These are phyloP conservation scores for Quercus tomentella DNA, from an alignment of 331 rosid species.

Conservation along the genomic window DNA sequence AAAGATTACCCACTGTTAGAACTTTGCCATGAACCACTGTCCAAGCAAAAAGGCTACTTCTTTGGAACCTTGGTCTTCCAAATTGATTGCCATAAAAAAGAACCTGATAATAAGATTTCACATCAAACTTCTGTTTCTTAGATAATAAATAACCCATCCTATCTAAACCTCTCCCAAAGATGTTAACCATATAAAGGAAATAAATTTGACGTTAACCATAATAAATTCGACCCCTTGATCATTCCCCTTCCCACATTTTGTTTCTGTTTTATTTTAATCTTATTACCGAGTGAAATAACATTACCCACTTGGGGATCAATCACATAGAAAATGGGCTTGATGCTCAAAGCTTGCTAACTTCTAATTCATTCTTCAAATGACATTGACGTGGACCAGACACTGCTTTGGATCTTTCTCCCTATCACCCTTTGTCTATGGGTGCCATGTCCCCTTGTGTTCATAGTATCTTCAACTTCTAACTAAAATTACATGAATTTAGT, in stretches of 20 bases:
- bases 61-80: no score
- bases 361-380: not conserved
- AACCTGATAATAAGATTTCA: no score
- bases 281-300: not conserved
- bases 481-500: not conserved
- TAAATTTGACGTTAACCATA: no score
- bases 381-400: not conserved
- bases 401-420: not conserved
- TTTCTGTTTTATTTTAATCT: not conserved
- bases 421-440: not conserved
- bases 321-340: not conserved
- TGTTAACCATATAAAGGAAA: no score
- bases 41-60: no score
- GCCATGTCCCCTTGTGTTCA: not conserved
- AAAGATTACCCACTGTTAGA: no score
- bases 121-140: no score
- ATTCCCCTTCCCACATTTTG: not conserved
- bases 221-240: not conserved
- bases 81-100: no score
- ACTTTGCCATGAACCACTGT: no score
- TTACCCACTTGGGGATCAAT: not conserved
- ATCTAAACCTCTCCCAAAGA: no score
- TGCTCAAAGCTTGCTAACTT: not conserved
- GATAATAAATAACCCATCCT: no score
- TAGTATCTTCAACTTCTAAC: not conserved